These are phyloP conservation scores for Dictyostelium intermedium DNA, from an alignment of 78 protist genomes.

Conservation along the genomic window DNA sequence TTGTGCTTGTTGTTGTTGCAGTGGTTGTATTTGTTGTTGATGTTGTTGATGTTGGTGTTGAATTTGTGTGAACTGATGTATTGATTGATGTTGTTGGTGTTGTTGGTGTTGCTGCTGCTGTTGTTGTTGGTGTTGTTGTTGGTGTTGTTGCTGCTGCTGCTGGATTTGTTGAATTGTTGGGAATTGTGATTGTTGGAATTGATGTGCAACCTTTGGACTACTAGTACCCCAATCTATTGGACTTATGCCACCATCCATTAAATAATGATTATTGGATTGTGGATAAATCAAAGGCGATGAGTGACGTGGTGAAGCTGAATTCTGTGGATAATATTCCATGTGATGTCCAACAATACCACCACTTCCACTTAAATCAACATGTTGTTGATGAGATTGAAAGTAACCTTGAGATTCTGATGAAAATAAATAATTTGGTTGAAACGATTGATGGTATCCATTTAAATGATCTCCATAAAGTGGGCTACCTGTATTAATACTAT, in stretches of 20 bases:
- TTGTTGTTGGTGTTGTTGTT: background rate
- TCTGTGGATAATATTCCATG: background rate
- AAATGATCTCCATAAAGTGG: background rate
- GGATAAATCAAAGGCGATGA: background rate
- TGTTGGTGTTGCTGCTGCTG: background rate
- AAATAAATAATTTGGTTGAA: background rate
- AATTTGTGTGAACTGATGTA: background rate
- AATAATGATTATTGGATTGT: background rate
- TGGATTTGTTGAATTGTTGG: background rate
- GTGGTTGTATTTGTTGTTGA: background rate
- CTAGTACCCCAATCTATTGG: slow-evolving; percentile 6
- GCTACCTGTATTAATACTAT: background rate
- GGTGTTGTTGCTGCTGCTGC: background rate
- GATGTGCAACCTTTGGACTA: background rate
- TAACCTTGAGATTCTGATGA: background rate
- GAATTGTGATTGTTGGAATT: background rate
- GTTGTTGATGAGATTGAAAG: slow-evolving; percentile 9
- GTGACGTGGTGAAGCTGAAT: background rate
- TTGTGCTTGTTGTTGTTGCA: slow-evolving; percentile 6
- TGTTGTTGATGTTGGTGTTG: slow-evolving; percentile 8
- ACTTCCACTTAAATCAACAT: background rate
- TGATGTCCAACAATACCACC: background rate
- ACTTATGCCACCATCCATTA: background rate
- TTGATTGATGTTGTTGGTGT: background rate
- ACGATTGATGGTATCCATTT: background rate